phyloP scores from a whole-genome alignment of 2,329 filamentous ascomycete genomes.

The Fusarium pseudoanthophilum region DNA sequence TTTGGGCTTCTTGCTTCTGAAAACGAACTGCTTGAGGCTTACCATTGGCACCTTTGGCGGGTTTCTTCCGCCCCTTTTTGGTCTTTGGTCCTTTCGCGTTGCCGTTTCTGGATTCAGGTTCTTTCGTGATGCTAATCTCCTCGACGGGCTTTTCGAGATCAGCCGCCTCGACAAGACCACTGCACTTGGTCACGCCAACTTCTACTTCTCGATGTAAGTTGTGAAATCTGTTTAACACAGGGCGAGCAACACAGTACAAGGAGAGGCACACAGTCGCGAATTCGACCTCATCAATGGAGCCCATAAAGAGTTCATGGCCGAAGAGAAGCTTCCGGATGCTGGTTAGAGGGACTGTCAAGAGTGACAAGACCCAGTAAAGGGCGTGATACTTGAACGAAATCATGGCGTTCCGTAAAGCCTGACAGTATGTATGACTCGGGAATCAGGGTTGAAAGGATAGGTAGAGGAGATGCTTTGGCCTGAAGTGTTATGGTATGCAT shows the following conservation, averaged over 20 bases:
- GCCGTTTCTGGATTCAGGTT: neutral
- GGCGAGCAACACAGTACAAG: slow-evolving; percentile 2
- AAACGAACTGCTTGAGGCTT: neutral
- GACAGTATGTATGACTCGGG: neutral
- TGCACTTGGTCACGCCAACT: neutral
- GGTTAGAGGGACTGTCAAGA: slow-evolving; percentile 10
- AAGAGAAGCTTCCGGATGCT: slow-evolving; percentile 4
- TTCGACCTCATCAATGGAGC: neutral
- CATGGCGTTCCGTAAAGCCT: slow-evolving; percentile 12
- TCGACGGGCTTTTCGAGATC: neutral
- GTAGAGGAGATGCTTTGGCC: neutral
- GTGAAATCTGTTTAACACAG: neutral
- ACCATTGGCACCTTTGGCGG: neutral
- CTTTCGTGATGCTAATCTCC: neutral
- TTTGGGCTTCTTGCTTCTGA: neutral
- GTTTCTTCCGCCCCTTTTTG: neutral
- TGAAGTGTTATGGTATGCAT: neutral
- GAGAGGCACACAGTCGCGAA: slow-evolving; percentile 6
- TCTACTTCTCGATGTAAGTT: neutral
- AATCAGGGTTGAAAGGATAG: neutral
- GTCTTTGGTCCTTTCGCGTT: neutral
- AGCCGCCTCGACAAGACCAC: neutral
- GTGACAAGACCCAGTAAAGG: slow-evolving; percentile 33
- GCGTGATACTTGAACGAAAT: slow-evolving; percentile 29
- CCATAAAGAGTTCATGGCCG: neutral